Evolutionary conservation across 805 yeast genomes (phyloP).

Genomic region (Dipodascopsis uninucleata): DNA sequence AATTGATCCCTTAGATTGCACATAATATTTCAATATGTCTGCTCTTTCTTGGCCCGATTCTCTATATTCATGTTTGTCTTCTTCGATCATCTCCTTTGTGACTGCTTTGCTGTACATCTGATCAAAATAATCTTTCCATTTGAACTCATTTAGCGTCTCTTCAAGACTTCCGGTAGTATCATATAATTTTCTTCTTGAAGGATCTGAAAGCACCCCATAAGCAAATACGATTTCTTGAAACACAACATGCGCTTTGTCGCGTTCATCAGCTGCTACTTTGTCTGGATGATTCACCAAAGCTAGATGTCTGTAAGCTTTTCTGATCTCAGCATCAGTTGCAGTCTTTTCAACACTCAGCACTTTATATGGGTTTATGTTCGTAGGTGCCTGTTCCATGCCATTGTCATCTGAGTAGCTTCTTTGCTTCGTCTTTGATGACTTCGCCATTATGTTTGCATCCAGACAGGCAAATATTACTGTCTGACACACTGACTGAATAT

Average conservation of each 20-base stretch:
- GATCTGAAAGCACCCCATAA: conserved; percentile 63
- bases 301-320: conserved; percentile 60
- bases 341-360: conserved; percentile 43
- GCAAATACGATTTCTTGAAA: conserved; percentile 76
- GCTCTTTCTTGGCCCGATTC: conserved; percentile 38
- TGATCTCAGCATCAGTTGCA: conserved; percentile 51
- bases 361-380: conserved; percentile 61
- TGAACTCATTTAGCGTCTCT: conserved; percentile 38
- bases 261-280: conserved; percentile 47
- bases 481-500: too few species aligned
- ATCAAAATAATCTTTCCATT: conserved; percentile 39
- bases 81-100: conserved; percentile 50
- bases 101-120: conserved; percentile 36
- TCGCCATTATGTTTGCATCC: too few species aligned
- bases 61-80: conserved; percentile 64
- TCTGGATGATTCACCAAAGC: conserved; percentile 73
- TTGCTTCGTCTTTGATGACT: too few species aligned
- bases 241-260: conserved; percentile 36
- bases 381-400: conserved; percentile 5
- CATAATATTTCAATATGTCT: conserved; percentile 61
- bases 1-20: conserved; percentile 63
- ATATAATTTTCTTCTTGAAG: conserved; percentile 50
- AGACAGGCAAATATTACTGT: too few species aligned
- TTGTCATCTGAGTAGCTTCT: too few species aligned
- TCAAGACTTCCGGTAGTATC: conserved; percentile 68